These are phyloP conservation scores for Themeda triandra DNA, from an alignment of 176 grass and related monocot species.

Conservation along the genomic window DNA sequence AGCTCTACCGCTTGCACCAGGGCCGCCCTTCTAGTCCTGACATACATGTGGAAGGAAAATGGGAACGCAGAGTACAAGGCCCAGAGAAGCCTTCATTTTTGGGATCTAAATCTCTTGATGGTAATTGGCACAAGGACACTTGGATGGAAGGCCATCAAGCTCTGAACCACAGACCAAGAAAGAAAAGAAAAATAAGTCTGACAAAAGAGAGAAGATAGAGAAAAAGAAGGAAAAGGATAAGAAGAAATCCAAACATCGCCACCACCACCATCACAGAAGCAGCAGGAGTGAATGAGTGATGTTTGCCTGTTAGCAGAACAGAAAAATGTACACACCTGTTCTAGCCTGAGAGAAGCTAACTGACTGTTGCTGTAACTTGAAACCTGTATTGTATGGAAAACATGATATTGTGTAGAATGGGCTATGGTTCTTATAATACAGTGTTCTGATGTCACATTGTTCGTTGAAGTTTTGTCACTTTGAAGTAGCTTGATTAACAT, in stretches of 20 bases:
- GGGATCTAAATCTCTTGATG: conserved; percentile 37
- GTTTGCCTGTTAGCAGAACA: not conserved
- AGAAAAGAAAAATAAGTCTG: not conserved
- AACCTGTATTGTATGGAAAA: conserved; percentile 12
- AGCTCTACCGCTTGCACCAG: no score
- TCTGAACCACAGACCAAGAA: conserved; percentile 26
- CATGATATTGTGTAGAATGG: not conserved
- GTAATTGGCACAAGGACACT: conserved; percentile 11
- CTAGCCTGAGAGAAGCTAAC: not conserved
- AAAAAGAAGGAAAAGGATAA: conserved; percentile 55
- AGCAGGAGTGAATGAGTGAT: conserved; percentile 33
- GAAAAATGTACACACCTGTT: no score
- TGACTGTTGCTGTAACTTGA: not conserved
- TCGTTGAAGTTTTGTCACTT: no score
- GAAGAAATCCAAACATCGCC: conserved; percentile 65
- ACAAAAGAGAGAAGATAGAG: conserved; percentile 33
- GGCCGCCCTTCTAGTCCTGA: no score
- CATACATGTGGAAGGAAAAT: conserved; percentile 51
- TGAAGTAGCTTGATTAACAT: not conserved
- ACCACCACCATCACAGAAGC: conserved; percentile 54
- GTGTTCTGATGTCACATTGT: no score
- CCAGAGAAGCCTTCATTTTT: conserved; percentile 66
- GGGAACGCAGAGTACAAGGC: conserved; percentile 50
- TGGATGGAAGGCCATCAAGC: conserved; percentile 9
- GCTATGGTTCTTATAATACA: no score